Base-by-base conservation (phyloP, 805 yeast species). In the Suhomyces canberraensis region DNA sequence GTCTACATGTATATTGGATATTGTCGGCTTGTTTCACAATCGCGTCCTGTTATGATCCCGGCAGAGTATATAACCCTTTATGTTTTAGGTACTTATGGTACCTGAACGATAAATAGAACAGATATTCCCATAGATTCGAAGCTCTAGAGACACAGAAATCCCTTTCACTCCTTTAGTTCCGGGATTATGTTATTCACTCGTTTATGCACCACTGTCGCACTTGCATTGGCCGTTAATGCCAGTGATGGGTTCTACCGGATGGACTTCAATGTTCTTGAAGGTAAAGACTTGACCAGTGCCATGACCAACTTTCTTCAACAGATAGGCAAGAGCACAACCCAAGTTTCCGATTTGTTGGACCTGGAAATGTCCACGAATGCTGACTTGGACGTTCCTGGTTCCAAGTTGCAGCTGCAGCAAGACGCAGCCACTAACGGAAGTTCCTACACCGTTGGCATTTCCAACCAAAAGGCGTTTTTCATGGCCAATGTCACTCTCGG, bases 401-500 rank as follows among this genome's bases (percentile, higher is more conserved):
- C 22, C 7, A 20, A 20, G 22, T 20, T 9, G 16, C 25, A 11
- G 11, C 22, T 24, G 9, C 18, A 8, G 19, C n/a, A 24, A 2
- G 13, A 18, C 14, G 16, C 15, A n/a, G 26, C 14, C 9, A 7
- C 27, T 6, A 22, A 15, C n/a, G 37, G 30, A 16, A 16, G 14
- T 6, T 21, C 39, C 9, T 36, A 29, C 29, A 20, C 21, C 13
- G 33, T 40, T 14, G 19, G 26, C 13, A 25, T 45, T 32, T 33
- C 30, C 14, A 37, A 41, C 26, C 27, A 47, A 24, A 41, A 38
- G 21, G 26, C 42, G 8, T 53, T 43, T 29, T 54, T 52, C 33
- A 38, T 45, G 9, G 36, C 50, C 13, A 34, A 39, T 13, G 19
- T 54, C 8, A 18, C 41, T 17, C 52, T 84, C 15, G 91, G 93